Conservation (phyloP, 2,329 filamentous ascomycete genomes). For the Verticillium nonalfalfae region DNA sequence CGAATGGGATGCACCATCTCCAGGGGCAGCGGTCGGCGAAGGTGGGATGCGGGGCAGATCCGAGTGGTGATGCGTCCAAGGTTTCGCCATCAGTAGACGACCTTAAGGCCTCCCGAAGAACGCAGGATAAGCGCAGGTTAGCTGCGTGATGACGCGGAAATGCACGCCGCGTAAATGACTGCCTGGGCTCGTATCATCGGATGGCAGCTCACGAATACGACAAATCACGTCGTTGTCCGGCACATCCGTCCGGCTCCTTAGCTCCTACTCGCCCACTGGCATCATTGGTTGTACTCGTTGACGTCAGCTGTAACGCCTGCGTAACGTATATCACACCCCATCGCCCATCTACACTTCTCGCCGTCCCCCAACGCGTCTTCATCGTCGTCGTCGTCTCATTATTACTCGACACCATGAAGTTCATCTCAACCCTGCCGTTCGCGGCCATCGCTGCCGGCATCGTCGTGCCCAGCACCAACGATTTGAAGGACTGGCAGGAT, state of each 20-base stretch:
- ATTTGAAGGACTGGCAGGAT: constrained; percentile 29
- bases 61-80: background rate
- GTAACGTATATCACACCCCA: background rate
- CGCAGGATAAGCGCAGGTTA: background rate
- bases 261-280: background rate
- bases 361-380: too few species aligned
- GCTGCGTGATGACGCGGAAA: background rate
- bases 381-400: background rate
- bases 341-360: background rate
- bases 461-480: constrained; percentile 43
- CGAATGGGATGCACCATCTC: background rate
- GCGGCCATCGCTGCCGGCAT: constrained; percentile 42
- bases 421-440: constrained; percentile 38
- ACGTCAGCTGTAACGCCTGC: constrained; percentile 7
- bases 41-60: background rate
- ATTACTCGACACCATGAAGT: constrained; percentile 30
- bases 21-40: too few species aligned
- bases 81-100: background rate
- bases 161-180: background rate
- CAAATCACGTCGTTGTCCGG: background rate
- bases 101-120: background rate
- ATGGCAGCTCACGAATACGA: background rate
- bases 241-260: background rate
- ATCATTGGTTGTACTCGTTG: constrained; percentile 8
- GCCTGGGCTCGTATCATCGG: background rate